Percentiles rank a stretch among this genome's conserved stretches.
phyloP scores from a whole-genome alignment of 2,329 filamentous ascomycete species.

The Penicillium sp. region DNA sequence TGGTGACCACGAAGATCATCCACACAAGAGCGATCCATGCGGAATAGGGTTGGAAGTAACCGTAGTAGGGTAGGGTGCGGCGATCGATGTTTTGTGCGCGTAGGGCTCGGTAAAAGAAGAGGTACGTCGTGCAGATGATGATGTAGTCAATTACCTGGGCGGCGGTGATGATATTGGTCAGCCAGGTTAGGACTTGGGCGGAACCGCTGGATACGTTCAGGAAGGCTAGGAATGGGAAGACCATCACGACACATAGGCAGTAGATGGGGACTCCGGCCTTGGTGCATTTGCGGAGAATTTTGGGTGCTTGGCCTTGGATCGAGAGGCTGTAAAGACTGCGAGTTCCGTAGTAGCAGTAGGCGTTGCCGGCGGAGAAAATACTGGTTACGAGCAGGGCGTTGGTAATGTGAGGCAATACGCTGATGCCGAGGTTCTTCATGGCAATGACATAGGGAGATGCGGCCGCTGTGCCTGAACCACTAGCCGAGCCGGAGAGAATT shows the following conservation, averaged over 20 bases:
- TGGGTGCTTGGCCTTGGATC: constrained; percentile 54
- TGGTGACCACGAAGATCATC: constrained; percentile 65
- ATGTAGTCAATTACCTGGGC: constrained; percentile 24
- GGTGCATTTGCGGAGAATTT: constrained; percentile 54
- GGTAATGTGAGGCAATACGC: constrained; percentile 56
- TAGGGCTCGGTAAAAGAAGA: constrained; percentile 67
- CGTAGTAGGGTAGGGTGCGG: constrained; percentile 64
- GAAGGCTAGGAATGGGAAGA: constrained; percentile 55
- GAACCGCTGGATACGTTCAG: constrained; percentile 52
- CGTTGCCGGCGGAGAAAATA: constrained; percentile 58
- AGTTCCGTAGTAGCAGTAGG: constrained; percentile 55
- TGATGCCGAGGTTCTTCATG: constrained; percentile 56
- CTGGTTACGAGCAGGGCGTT: constrained; percentile 57
- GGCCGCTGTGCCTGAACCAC: constrained; percentile 41
- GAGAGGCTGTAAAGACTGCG: constrained; percentile 55
- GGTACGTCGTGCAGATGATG: constrained; percentile 65
- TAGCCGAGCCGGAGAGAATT: constrained; percentile 13
- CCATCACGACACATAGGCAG: constrained; percentile 55
- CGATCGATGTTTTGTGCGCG: constrained; percentile 65
- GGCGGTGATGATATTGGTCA: constrained; percentile 58
- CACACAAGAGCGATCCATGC: constrained; percentile 63
- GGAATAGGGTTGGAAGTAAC: constrained; percentile 65
- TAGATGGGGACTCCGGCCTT: constrained; percentile 63
- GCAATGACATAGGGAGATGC: constrained; percentile 64
- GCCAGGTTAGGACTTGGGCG: constrained; percentile 53